A percentile compares a stretch with the other conserved stretches of the same genome.
Evolutionary conservation across 768 basidiomycete species (phyloP).

Genomic region (Hygrocybe coccinea): DNA sequence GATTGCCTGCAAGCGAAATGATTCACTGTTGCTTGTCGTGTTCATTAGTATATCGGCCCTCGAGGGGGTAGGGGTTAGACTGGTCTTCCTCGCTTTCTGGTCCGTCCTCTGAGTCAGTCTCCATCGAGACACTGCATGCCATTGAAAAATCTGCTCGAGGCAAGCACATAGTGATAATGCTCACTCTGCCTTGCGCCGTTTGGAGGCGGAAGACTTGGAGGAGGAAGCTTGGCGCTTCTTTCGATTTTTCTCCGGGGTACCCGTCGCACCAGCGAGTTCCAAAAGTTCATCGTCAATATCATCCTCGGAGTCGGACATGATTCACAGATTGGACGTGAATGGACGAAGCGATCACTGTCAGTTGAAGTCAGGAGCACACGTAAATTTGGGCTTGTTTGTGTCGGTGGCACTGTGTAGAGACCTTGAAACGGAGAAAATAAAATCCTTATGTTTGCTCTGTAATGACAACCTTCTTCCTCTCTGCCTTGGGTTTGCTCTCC

Average conservation of each 20-base stretch:
- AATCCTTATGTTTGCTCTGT: slow-evolving; percentile 60
- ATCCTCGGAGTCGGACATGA: slow-evolving; percentile 46
- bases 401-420: neutral
- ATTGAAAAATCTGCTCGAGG: neutral
- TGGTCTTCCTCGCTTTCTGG: slow-evolving; percentile 8
- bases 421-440: too few relatives aligned
- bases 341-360: too few relatives aligned
- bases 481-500: slow-evolving; percentile 82
- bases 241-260: slow-evolving; percentile 61
- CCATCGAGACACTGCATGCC: slow-evolving; percentile 23
- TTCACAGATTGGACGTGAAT: neutral
- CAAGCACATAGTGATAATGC: slow-evolving; percentile 26
- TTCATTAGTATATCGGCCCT: slow-evolving; percentile 87
- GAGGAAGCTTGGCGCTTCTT: slow-evolving; percentile 46
- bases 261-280: slow-evolving; percentile 68
- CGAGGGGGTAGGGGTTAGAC: slow-evolving; percentile 76
- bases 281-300: slow-evolving; percentile 71
- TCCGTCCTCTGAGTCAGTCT: slow-evolving; percentile 47
- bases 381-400: slow-evolving; percentile 1
- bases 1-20: slow-evolving; percentile 16
- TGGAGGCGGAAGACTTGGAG: slow-evolving; percentile 40
- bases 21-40: slow-evolving; percentile 76
- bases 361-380: neutral
- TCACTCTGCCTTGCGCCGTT: slow-evolving; percentile 74
- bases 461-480: slow-evolving; percentile 83